These are phyloP conservation scores for Debaryomyces castellii DNA, from an alignment of 805 yeast species.

Conservation along the genomic window DNA sequence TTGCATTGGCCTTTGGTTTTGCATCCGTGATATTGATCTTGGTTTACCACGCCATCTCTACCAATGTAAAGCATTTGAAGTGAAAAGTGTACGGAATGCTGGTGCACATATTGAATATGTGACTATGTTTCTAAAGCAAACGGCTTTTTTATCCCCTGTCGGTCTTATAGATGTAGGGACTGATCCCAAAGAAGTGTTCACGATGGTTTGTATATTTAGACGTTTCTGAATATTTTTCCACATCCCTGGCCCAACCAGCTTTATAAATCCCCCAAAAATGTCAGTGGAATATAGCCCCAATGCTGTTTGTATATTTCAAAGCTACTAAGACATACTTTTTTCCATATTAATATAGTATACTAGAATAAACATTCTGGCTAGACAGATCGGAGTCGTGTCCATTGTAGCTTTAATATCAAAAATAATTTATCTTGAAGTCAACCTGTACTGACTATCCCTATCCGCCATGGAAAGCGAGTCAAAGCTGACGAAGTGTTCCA, in stretches of 20 bases:
- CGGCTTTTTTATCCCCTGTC: neutral
- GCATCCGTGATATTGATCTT: constrained; percentile 68
- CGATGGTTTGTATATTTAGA: neutral
- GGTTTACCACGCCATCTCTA: constrained; percentile 64
- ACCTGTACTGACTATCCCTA: no score
- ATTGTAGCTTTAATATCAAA: neutral
- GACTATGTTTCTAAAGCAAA: neutral
- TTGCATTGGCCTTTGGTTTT: constrained; percentile 75
- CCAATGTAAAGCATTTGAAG: constrained; percentile 36
- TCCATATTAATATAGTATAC: neutral
- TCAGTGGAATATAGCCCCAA: neutral
- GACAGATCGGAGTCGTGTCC: neutral
- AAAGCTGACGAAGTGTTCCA: constrained; percentile 3
- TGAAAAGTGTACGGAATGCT: neutral
- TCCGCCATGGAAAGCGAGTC: neutral
- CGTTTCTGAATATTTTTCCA: neutral
- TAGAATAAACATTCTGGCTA: neutral
- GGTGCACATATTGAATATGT: neutral
- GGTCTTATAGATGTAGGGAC: neutral
- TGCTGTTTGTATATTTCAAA: neutral
- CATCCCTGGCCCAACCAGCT: neutral
- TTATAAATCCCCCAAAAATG: neutral
- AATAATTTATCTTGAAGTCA: neutral
- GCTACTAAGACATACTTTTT: neutral
- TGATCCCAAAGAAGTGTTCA: neutral